Percentiles rank a stretch among this genome's conserved stretches.
Evolutionary conservation across 2,329 filamentous ascomycete species (phyloP).

Genomic region (Pyricularia pennisetigena): DNA sequence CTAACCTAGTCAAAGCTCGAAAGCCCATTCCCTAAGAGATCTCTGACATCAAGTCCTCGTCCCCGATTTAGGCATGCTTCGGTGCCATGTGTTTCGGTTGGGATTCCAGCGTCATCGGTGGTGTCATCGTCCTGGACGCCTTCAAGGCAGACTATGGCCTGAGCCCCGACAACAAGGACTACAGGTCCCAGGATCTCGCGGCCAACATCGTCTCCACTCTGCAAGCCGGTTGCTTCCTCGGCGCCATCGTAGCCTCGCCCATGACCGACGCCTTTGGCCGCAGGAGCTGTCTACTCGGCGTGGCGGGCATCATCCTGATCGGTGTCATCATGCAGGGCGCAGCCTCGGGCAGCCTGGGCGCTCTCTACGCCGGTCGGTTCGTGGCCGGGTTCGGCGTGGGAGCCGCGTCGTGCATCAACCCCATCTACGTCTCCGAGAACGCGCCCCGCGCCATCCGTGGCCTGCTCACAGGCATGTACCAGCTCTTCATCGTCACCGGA

Average conservation of each 20-base stretch:
- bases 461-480: constrained; percentile 49
- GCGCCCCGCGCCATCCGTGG: constrained; percentile 49
- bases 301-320: constrained; percentile 14
- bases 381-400: constrained; percentile 42
- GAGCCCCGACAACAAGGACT: background rate
- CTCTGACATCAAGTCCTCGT: background rate
- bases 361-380: constrained; percentile 27
- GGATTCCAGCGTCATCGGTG: constrained; percentile 18
- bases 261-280: constrained; percentile 19
- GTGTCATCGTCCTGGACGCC: constrained; percentile 15
- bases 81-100: constrained; percentile 16
- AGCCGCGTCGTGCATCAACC: constrained; percentile 45
- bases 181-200: constrained; percentile 8
- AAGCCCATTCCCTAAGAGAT: background rate
- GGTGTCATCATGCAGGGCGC: constrained; percentile 22
- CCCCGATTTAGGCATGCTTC: constrained; percentile 12
- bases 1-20: background rate
- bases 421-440: constrained; percentile 52
- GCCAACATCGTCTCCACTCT: constrained; percentile 16
- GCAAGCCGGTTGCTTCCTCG: constrained; percentile 15
- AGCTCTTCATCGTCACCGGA: constrained; percentile 37
- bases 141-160: constrained; percentile 9
- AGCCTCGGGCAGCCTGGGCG: constrained; percentile 18
- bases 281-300: constrained; percentile 16
- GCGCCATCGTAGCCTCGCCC: constrained; percentile 14